Conservation (phyloP, 2,329 filamentous ascomycete genomes). For the Fusarium stilboides region DNA sequence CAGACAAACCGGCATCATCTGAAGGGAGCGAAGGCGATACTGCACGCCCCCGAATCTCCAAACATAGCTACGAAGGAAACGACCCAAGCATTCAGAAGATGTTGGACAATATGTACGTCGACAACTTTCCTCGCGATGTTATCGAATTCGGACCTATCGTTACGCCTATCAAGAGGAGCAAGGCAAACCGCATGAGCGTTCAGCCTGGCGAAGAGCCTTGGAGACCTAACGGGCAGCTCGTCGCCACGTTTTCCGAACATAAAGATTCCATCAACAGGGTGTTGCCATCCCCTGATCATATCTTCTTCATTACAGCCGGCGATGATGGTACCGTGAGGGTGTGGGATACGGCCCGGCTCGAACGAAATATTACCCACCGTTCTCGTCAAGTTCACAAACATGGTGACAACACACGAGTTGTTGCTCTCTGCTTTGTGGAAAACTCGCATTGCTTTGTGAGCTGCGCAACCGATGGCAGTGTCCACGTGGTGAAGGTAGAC, state of each 20-base stretch:
- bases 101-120: conserved; percentile 87
- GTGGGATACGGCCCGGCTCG: conserved; percentile 92
- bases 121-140: conserved; percentile 77
- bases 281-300: conserved; percentile 87
- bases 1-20: conserved; percentile 42
- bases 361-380: conserved; percentile 90
- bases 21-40: conserved; percentile 51
- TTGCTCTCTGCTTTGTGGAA: conserved; percentile 90
- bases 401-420: conserved; percentile 78
- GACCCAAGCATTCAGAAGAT: conserved; percentile 78
- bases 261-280: conserved; percentile 85
- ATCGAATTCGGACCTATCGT: conserved; percentile 85
- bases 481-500: conserved; percentile 89
- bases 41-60: conserved; percentile 63
- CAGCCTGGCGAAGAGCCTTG: conserved; percentile 69
- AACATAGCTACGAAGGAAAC: conserved; percentile 89
- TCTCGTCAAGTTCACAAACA: conserved; percentile 90
- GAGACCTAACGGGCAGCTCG: conserved; percentile 86
- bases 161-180: conserved; percentile 74
- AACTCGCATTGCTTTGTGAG: conserved; percentile 95
- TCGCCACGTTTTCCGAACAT: conserved; percentile 93
- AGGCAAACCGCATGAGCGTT: conserved; percentile 66
- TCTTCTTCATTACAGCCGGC: conserved; percentile 94
- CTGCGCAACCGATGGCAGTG: conserved; percentile 89
- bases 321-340: conserved; percentile 93